Evolutionary conservation across 2,329 filamentous ascomycete species (phyloP).

Genomic region (Fusarium buharicum): DNA sequence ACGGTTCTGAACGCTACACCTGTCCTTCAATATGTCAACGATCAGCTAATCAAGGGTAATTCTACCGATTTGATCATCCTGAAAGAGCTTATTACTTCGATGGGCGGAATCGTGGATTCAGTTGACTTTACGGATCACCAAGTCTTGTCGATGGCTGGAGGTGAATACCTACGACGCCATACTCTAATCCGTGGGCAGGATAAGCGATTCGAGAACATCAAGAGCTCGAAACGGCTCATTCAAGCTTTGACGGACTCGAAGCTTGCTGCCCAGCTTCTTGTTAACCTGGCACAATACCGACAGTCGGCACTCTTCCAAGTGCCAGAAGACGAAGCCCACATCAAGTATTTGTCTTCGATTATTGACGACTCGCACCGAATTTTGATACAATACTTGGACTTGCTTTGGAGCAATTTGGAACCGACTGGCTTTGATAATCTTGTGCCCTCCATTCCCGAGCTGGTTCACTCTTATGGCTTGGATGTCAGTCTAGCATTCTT

Average conservation of each 20-base stretch:
- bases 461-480: constrained; percentile 83
- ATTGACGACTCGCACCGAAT: constrained; percentile 91
- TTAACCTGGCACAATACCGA: constrained; percentile 90
- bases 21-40: constrained; percentile 87
- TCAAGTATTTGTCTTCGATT: constrained; percentile 89
- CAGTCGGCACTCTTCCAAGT: constrained; percentile 84
- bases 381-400: constrained; percentile 87
- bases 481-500: constrained; percentile 85
- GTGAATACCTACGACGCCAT: constrained; percentile 79
- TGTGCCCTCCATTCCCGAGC: constrained; percentile 77
- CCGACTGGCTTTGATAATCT: constrained; percentile 79
- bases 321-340: constrained; percentile 77
- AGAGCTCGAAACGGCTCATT: constrained; percentile 82
- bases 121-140: constrained; percentile 90
- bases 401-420: constrained; percentile 82
- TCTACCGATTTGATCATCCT: constrained; percentile 91
- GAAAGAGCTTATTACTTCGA: constrained; percentile 87
- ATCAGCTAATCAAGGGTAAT: constrained; percentile 83
- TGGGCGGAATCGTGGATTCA: constrained; percentile 92
- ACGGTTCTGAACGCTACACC: constrained; percentile 84
- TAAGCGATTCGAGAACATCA: constrained; percentile 78
- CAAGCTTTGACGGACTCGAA: constrained; percentile 80
- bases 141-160: constrained; percentile 87
- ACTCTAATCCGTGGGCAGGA: constrained; percentile 85
- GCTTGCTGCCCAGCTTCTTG: constrained; percentile 83